Evolutionary conservation across 306 rosid species (phyloP).

Genomic region (Ochetophila trinervis): DNA sequence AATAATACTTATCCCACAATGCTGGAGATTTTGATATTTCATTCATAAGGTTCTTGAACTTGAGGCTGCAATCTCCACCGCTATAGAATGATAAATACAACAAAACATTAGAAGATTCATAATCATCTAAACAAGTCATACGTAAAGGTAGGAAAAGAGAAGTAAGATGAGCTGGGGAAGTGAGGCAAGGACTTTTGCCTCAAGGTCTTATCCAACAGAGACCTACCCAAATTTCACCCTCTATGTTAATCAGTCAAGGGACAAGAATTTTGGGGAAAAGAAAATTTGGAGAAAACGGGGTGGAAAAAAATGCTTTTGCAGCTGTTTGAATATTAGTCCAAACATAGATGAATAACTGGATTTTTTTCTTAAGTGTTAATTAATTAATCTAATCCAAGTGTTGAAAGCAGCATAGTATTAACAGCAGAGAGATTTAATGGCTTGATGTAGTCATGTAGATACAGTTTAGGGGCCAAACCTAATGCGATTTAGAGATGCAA

Average conservation of each 20-base stretch:
- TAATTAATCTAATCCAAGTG: not conserved
- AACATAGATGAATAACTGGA: too few relatives aligned
- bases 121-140: not conserved
- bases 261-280: not conserved
- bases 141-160: not conserved
- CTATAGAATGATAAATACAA: slow-evolving; percentile 42
- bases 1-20: slow-evolving; percentile 72
- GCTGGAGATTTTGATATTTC: slow-evolving; percentile 79
- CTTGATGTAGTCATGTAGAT: not conserved
- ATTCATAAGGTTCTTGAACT: slow-evolving; percentile 87
- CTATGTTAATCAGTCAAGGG: not conserved
- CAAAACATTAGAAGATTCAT: slow-evolving; percentile 14
- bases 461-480: slow-evolving; percentile 53
- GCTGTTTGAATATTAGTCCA: too few relatives aligned
- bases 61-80: slow-evolving; percentile 94
- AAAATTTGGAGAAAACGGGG: too few relatives aligned
- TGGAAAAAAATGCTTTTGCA: too few relatives aligned
- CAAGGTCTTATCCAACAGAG: too few relatives aligned
- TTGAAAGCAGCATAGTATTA: too few relatives aligned
- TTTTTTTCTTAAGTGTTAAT: not conserved
- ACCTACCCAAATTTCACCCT: not conserved
- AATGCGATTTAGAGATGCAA: slow-evolving; percentile 87
- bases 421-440: not conserved
- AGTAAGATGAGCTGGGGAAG: too few relatives aligned
- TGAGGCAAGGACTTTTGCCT: too few relatives aligned